phyloP scores from a whole-genome alignment of 495 filamentous ascomycete genomes.

The Penicilliopsis zonata region DNA sequence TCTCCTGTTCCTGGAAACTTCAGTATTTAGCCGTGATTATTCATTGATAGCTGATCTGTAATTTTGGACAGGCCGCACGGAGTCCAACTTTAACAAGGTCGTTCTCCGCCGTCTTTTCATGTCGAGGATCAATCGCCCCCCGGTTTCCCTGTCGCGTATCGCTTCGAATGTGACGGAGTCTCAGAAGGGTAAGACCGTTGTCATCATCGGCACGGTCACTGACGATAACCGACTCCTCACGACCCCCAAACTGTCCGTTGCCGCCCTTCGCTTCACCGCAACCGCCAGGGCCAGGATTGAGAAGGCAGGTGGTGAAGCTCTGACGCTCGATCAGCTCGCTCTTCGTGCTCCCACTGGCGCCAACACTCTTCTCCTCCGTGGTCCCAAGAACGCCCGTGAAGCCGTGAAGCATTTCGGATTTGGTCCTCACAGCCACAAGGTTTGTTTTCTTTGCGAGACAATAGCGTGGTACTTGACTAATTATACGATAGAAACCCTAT shows the following conservation, averaged over 20 bases:
- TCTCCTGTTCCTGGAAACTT: slow-evolving; percentile 3
- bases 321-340: slow-evolving; percentile 94
- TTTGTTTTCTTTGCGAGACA: slow-evolving; percentile 34
- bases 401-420: slow-evolving; percentile 98
- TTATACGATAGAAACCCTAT: slow-evolving; percentile 65
- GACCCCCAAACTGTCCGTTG: slow-evolving; percentile 83
- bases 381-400: slow-evolving; percentile 94
- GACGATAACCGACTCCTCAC: slow-evolving; percentile 88
- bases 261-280: slow-evolving; percentile 89
- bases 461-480: too few species aligned
- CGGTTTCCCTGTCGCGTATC: slow-evolving; percentile 85
- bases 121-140: slow-evolving; percentile 94
- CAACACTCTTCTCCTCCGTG: slow-evolving; percentile 90
- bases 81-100: slow-evolving; percentile 92
- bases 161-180: slow-evolving; percentile 50
- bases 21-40: slow-evolving; percentile 34
- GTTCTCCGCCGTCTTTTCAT: slow-evolving; percentile 93
- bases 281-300: slow-evolving; percentile 87
- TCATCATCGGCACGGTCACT: slow-evolving; percentile 86
- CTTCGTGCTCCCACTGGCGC: slow-evolving; percentile 82
- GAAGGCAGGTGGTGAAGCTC: slow-evolving; percentile 83
- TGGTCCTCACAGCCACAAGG: slow-evolving; percentile 94
- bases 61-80: slow-evolving; percentile 65
- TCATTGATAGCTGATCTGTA: neutral
- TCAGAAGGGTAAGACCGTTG: slow-evolving; percentile 78